Base-by-base conservation (phyloP, 371 early-diverging fungal genomes). In the Coemansia sp. region DNA sequence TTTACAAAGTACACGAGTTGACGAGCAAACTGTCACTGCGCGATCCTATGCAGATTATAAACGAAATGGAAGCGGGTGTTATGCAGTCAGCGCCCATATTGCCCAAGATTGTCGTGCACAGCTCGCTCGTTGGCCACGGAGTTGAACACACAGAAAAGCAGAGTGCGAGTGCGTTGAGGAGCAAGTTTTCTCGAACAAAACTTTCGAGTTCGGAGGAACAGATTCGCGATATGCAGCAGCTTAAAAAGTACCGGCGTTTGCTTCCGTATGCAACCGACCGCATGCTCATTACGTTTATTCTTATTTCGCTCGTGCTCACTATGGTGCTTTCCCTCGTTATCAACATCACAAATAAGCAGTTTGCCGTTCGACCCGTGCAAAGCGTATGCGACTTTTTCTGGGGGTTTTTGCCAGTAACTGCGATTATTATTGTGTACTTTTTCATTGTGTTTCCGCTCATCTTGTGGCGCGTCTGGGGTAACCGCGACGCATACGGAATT, bases 401-500 rank as follows among this genome's bases (percentile, higher is more conserved):
- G 72, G 72, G 72, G 0, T 68, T 72, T 24, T 26, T 72, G 5
- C 64, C 68, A 4, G 57, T 39, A 18, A 63, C 60, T 2, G 63
- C 51, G 14, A 51, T 72, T 4, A 59, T 72, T 1, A 26, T 64
- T 18, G 4, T 68, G 14, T 68, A 63, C 51, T 63, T 72, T 5
- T 60, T 68, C 18, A 2, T 72, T 2, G 52, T 53, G 6, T 68
- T 56, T 24, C 72, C 72, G 7, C 16, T 68, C 2, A 16, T 72
- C 16, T 60, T 72, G 21, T 64, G 68, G 68, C 72, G 68, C 11
- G 47, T 68, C 4, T 68, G 72, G 72, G 29, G 45, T 1, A 18
- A 48, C 42, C 52, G 69, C 11, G 72, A 72, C 55, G 72, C 72
- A 10, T 72, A 68, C 21, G 72, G 72, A 7, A 72, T 72, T 22